phyloP scores from a whole-genome alignment of 2,329 filamentous ascomycete species.

The Talaromyces sp. region DNA sequence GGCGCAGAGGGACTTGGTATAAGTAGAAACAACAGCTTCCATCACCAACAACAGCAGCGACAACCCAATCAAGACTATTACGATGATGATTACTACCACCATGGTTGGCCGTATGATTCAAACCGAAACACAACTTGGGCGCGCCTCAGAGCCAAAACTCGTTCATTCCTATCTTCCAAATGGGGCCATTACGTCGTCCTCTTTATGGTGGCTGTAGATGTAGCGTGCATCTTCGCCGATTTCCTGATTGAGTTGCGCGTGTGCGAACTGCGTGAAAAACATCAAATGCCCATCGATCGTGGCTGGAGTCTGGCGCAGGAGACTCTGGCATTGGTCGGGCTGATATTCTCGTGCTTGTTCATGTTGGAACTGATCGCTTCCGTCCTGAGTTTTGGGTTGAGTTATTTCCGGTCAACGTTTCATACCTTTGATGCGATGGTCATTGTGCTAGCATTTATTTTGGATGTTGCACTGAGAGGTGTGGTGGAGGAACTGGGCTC shows the following conservation, averaged over 20 bases:
- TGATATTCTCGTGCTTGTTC: conserved; percentile 63
- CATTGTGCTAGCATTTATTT: conserved; percentile 58
- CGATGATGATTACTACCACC: conserved; percentile 4
- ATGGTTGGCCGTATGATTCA: not conserved
- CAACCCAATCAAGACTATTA: not conserved
- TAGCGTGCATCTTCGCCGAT: conserved; percentile 52
- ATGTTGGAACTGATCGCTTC: conserved; percentile 58
- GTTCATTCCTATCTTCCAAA: conserved; percentile 43
- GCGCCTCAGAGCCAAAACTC: conserved; percentile 18
- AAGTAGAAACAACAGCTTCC: conserved; percentile 9
- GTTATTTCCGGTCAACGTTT: conserved; percentile 58
- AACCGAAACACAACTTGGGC: not conserved
- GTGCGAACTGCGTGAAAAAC: conserved; percentile 40
- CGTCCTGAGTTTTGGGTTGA: conserved; percentile 60
- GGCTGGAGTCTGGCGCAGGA: conserved; percentile 38
- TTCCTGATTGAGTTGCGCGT: conserved; percentile 50
- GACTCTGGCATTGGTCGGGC: conserved; percentile 50
- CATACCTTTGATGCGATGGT: conserved; percentile 62
- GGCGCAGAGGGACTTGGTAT: conserved; percentile 4
- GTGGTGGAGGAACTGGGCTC: conserved; percentile 41
- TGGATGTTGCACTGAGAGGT: conserved; percentile 60
- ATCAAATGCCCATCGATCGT: conserved; percentile 24
- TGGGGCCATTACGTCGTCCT: conserved; percentile 51
- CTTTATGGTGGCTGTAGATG: conserved; percentile 48
- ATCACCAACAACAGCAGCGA: not conserved